Percentiles rank a stretch among this genome's conserved stretches.
These are phyloP conservation scores for Phytophthora chlamydospora DNA, from an alignment of 352 stramenopile species.

Conservation along the genomic window DNA sequence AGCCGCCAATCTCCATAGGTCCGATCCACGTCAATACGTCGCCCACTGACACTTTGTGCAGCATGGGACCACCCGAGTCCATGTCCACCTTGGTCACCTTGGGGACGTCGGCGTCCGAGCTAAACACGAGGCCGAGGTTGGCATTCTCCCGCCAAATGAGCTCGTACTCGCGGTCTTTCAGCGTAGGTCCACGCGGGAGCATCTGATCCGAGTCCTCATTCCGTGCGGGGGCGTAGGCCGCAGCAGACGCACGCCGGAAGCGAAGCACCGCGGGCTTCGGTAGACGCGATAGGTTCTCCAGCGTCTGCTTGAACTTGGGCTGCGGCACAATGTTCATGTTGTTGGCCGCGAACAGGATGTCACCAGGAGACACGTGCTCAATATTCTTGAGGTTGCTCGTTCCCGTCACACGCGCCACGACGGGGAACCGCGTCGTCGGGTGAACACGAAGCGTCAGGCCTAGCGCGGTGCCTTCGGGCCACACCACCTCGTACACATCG, in stretches of 20 bases:
- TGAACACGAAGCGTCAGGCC: constrained; percentile 73
- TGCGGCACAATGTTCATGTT: constrained; percentile 76
- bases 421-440: constrained; percentile 70
- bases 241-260: constrained; percentile 57
- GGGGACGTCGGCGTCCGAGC: constrained; percentile 72
- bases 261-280: constrained; percentile 75
- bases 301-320: constrained; percentile 80
- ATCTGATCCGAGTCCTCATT: constrained; percentile 53
- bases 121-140: constrained; percentile 87
- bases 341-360: constrained; percentile 77
- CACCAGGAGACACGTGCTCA: constrained; percentile 69
- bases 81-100: constrained; percentile 87
- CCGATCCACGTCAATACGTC: constrained; percentile 85
- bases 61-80: constrained; percentile 72
- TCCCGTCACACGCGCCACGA: constrained; percentile 74
- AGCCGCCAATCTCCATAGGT: constrained; percentile 74
- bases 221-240: constrained; percentile 35
- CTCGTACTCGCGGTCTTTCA: constrained; percentile 82
- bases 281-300: constrained; percentile 73
- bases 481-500: constrained; percentile 78
- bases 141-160: constrained; percentile 86
- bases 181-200: constrained; percentile 55
- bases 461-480: constrained; percentile 69
- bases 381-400: constrained; percentile 83
- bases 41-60: constrained; percentile 73